These are phyloP conservation scores for Xylaria hypoxylon DNA, from an alignment of 2,329 filamentous ascomycete genomes.

Conservation along the genomic window DNA sequence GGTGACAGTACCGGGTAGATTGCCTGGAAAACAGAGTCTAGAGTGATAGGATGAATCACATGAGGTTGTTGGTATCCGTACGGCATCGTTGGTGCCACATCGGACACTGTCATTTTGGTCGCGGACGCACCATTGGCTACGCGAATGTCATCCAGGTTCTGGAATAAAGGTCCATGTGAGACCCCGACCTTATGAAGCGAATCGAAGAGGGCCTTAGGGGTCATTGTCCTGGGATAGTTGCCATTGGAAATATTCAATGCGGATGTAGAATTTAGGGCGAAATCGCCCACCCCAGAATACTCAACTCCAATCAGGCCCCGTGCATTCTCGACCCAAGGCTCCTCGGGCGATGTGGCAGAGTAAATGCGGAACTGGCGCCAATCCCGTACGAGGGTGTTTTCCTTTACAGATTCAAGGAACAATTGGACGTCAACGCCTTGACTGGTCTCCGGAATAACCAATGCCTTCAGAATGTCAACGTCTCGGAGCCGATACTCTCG, in stretches of 20 bases:
- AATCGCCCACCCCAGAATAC: background rate
- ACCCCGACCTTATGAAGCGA: constrained; percentile 34
- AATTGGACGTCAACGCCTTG: constrained; percentile 37
- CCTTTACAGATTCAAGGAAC: constrained; percentile 21
- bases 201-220: constrained; percentile 37
- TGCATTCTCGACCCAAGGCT: constrained; percentile 36
- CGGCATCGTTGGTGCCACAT: constrained; percentile 5
- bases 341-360: background rate
- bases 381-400: constrained; percentile 21
- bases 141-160: constrained; percentile 35
- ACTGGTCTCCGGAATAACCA: constrained; percentile 33
- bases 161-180: constrained; percentile 42
- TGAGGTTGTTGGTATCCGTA: constrained; percentile 9
- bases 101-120: constrained; percentile 13
- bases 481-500: constrained; percentile 30
- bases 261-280: constrained; percentile 7
- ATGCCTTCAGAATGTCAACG: constrained; percentile 28
- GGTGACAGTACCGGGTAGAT: constrained; percentile 32
- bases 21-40: constrained; percentile 41
- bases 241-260: background rate
- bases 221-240: constrained; percentile 33
- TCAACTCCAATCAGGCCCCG: constrained; percentile 30
- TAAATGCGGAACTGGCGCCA: constrained; percentile 28
- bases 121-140: constrained; percentile 1
- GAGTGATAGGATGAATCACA: constrained; percentile 46